Evolutionary conservation across 2,329 filamentous ascomycete genomes (phyloP).

Genomic region (Penicillium sp.): DNA sequence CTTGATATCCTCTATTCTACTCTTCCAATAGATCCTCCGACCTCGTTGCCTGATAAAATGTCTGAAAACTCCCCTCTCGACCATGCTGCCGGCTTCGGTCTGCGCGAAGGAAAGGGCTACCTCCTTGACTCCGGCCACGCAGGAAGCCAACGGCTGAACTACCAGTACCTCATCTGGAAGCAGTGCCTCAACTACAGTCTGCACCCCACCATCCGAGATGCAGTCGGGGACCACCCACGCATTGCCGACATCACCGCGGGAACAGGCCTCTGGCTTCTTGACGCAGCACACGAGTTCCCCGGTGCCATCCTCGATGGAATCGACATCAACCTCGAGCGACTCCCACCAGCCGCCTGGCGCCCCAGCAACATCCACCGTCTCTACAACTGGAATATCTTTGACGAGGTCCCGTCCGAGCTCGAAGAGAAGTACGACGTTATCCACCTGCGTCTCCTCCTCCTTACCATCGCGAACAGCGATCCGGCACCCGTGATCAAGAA

Average conservation of each 20-base stretch:
- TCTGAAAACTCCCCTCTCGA: neutral
- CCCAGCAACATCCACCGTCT: constrained; percentile 8
- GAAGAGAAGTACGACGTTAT: neutral
- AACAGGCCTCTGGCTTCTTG: constrained; percentile 29
- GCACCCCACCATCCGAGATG: constrained; percentile 25
- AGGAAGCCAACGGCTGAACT: constrained; percentile 20
- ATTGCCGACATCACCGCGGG: constrained; percentile 32
- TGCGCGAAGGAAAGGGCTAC: constrained; percentile 10
- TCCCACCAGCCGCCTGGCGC: constrained; percentile 14
- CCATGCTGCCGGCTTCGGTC: neutral
- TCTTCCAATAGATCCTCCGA: neutral
- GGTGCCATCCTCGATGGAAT: constrained; percentile 22
- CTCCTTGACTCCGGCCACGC: constrained; percentile 11
- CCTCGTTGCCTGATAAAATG: neutral
- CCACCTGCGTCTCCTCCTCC: constrained; percentile 4
- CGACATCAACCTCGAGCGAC: constrained; percentile 25
- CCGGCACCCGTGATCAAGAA: constrained; percentile 16
- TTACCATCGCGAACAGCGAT: constrained; percentile 14
- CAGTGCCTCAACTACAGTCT: constrained; percentile 26
- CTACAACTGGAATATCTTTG: neutral
- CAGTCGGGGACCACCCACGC: neutral
- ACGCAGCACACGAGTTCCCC: constrained; percentile 22
- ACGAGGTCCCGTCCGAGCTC: neutral
- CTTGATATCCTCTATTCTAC: neutral
- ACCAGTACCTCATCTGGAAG: constrained; percentile 34